Percentiles rank a stretch among this genome's conserved stretches.
Conservation (phyloP, 169 alveolate genomes). For the Perkinsus chesapeaki region DNA sequence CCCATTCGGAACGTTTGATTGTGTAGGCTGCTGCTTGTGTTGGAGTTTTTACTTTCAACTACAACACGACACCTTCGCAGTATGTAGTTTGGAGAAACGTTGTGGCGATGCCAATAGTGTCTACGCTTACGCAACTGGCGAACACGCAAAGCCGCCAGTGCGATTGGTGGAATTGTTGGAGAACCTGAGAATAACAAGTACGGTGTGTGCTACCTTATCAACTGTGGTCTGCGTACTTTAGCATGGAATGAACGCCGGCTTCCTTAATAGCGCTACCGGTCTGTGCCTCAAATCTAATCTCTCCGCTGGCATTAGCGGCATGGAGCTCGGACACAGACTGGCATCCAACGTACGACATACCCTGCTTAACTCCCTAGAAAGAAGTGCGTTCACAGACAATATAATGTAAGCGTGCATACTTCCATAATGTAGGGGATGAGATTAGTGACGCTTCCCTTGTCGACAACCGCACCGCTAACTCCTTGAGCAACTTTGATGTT, state of each 20-base stretch:
- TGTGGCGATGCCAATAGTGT: background rate
- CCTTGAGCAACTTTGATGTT: conserved; percentile 69
- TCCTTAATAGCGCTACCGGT: background rate
- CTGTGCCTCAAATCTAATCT: conserved; percentile 35
- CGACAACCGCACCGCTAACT: conserved; percentile 70
- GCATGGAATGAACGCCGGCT: background rate
- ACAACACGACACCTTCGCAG: background rate
- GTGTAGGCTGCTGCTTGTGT: too few relatives aligned
- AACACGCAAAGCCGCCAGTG: background rate
- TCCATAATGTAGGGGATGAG: conserved; percentile 66
- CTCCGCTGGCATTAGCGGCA: conserved; percentile 39
- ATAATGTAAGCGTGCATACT: conserved; percentile 20
- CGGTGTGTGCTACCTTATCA: background rate
- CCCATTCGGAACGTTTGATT: too few relatives aligned
- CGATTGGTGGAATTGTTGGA: background rate
- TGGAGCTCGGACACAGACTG: conserved; percentile 37
- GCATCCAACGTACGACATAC: conserved; percentile 48
- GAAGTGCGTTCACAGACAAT: too few relatives aligned
- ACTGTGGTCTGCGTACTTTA: background rate
- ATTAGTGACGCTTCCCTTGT: conserved; percentile 67
- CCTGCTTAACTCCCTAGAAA: conserved; percentile 48
- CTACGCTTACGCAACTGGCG: background rate
- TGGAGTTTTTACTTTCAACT: background rate
- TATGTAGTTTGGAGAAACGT: background rate
- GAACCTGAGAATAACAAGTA: background rate